A percentile compares a stretch with the other conserved stretches of the same genome.
phyloP scores from a whole-genome alignment of 257 asterid species.

The Rauvolfia tetraphylla region DNA sequence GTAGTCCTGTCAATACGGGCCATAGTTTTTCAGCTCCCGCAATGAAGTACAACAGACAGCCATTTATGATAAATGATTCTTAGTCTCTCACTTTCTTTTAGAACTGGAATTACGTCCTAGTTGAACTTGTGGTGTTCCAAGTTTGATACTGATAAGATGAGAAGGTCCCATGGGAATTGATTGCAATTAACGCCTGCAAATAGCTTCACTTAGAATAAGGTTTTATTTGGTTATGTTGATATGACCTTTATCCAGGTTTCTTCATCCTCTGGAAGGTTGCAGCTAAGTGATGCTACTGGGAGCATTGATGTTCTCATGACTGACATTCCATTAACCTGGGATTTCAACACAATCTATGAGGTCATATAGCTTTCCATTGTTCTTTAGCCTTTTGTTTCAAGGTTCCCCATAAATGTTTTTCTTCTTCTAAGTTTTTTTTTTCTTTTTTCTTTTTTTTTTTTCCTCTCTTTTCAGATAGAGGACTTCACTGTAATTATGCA shows the following conservation, averaged over 20 bases:
- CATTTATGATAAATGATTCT: neutral
- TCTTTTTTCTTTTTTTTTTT: neutral
- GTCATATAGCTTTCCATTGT: constrained; percentile 26
- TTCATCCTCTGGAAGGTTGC: constrained; percentile 71
- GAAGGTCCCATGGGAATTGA: neutral
- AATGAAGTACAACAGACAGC: neutral
- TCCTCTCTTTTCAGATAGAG: constrained; percentile 45
- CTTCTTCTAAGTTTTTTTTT: neutral
- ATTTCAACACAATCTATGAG: constrained; percentile 55
- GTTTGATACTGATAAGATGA: neutral
- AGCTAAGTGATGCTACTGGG: constrained; percentile 93
- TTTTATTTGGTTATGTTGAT: constrained; percentile 17
- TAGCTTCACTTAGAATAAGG: neutral
- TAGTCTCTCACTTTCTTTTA: neutral
- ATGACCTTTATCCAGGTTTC: constrained; percentile 53
- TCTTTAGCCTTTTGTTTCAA: constrained; percentile 5
- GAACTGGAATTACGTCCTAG: neutral
- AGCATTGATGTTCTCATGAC: constrained; percentile 54
- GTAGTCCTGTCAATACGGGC: too few relatives aligned
- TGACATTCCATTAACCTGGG: constrained; percentile 53
- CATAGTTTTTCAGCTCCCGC: neutral
- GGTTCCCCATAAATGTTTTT: neutral
- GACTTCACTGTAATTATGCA: constrained; percentile 52
- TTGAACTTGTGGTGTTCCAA: neutral
- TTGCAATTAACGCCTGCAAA: neutral